Evolutionary conservation across 2,329 filamentous ascomycete genomes (phyloP).

Genomic region (Polychaeton citri): DNA sequence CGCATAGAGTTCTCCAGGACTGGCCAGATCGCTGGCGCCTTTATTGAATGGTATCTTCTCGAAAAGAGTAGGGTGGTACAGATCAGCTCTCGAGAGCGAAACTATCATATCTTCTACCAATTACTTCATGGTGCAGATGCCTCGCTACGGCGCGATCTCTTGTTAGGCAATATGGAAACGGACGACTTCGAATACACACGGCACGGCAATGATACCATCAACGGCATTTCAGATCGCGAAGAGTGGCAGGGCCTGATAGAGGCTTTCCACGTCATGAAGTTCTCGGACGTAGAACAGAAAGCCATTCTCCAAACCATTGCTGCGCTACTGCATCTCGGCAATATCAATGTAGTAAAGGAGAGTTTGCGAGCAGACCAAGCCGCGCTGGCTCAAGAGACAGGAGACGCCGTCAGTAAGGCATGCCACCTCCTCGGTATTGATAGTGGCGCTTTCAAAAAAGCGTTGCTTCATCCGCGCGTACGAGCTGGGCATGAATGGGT

Average conservation of each 20-base stretch:
- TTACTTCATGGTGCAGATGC: constrained; percentile 70
- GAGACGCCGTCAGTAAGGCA: constrained; percentile 61
- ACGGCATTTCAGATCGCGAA: constrained; percentile 74
- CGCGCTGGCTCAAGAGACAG: constrained; percentile 60
- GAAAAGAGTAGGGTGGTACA: constrained; percentile 97
- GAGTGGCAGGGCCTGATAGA: constrained; percentile 88
- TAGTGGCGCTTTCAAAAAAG: constrained; percentile 72
- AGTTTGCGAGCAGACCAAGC: constrained; percentile 86
- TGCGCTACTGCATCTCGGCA: constrained; percentile 84
- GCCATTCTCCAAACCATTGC: constrained; percentile 79
- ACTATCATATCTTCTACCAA: constrained; percentile 97
- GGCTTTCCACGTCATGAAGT: constrained; percentile 89
- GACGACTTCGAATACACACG: constrained; percentile 86
- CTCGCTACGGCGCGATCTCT: constrained; percentile 59
- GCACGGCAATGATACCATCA: constrained; percentile 81
- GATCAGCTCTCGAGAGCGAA: constrained; percentile 76
- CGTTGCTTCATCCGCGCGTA: constrained; percentile 79
- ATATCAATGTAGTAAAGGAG: constrained; percentile 79
- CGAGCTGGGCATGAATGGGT: constrained; percentile 97
- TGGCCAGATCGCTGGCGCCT: constrained; percentile 87
- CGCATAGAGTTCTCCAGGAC: constrained; percentile 82
- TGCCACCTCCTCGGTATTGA: constrained; percentile 77
- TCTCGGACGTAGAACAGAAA: constrained; percentile 69
- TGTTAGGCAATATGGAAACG: constrained; percentile 61
- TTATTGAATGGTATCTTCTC: constrained; percentile 95